Base-by-base conservation (phyloP, 306 rosid species). In the Echinosophora koreensis region DNA sequence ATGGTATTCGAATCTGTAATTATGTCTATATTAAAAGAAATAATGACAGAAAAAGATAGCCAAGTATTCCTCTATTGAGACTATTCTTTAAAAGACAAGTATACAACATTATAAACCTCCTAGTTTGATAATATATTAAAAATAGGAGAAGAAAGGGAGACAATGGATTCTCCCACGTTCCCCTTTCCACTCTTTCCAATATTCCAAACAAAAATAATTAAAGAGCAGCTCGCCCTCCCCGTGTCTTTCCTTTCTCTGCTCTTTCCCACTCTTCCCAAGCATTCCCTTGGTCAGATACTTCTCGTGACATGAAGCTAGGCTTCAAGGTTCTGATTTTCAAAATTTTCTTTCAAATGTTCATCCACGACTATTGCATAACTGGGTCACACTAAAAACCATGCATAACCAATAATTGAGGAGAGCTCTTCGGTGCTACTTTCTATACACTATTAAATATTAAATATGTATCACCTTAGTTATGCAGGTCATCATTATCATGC, bases 11-110 rank as follows among this genome's bases (percentile, higher is more conserved):
- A 47, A 13, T 6, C 30, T 38, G 69, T 17, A 6, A 39, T 63
- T n/a, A 37, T 39, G 51, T 38, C 34, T 38, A 15, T 39, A 15
- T 64, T 64, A 38, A 17, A 28, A 8, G 14, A 15, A 64, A 64
- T 41, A 38, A 38, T 64, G 42, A 60, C 66, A 11, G 15, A 46
- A 46, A 13, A 46, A 46, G 14, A 12, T 46, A 46, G 15, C 52
- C 14, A 5, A 5, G 66, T 34, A 32, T 30, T 60, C 66, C 66
- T 32, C 18, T 60, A 5, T 32, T 60, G 42, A 60, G 10, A 30
- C 18, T 30, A 7, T 60, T 39, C 7, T 56, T 80, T 80, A 37
- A 37, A 80, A 73, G 22, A 52, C 57, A 58, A 27, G 38, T 73
- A 73, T 35, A 52, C 57, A 66, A 22, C 55, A 3, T 11, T 39